A percentile compares a stretch with the other conserved stretches of the same genome.
phyloP scores from a whole-genome alignment of 73 alveolate species.

The Paramecium pentaurelia region DNA sequence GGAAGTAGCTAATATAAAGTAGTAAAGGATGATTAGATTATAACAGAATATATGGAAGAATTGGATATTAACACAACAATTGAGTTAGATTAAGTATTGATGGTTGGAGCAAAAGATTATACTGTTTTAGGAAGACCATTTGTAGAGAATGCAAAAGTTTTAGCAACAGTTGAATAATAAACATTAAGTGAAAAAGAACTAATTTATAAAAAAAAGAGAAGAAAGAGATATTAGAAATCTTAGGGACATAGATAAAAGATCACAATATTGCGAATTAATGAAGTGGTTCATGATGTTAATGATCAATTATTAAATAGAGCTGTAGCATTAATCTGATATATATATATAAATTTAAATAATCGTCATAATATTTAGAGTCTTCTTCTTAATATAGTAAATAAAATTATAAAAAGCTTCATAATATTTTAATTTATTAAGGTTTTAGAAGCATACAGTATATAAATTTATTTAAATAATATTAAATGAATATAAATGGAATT shows the following conservation, averaged over 20 bases:
- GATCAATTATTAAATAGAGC: conserved; percentile 47
- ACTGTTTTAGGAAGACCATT: conserved; percentile 83
- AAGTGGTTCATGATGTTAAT: conserved; percentile 69
- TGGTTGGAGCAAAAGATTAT: conserved; percentile 79
- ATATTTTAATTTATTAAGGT: no score
- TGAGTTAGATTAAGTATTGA: conserved; percentile 68
- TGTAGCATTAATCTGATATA: conserved; percentile 14
- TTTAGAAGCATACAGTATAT: no score
- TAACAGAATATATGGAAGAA: conserved; percentile 63
- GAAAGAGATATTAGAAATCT: conserved; percentile 75
- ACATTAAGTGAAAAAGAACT: conserved; percentile 69
- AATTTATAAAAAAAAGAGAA: conserved; percentile 77
- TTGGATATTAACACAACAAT: conserved; percentile 69
- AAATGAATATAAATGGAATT: no score
- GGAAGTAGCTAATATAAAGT: conserved; percentile 73
- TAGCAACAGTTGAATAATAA: conserved; percentile 78
- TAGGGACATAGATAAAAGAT: conserved; percentile 72
- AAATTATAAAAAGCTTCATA: no score
- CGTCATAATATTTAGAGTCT: neutral
- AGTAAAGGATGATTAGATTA: conserved; percentile 67
- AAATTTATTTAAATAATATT: no score
- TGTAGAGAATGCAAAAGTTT: conserved; percentile 70
- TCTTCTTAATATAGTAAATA: no score
- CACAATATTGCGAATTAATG: conserved; percentile 69
- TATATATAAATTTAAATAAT: neutral